These are phyloP conservation scores for Scopulariopsis brevicaulis DNA, from an alignment of 2,329 filamentous ascomycete genomes.

Conservation along the genomic window DNA sequence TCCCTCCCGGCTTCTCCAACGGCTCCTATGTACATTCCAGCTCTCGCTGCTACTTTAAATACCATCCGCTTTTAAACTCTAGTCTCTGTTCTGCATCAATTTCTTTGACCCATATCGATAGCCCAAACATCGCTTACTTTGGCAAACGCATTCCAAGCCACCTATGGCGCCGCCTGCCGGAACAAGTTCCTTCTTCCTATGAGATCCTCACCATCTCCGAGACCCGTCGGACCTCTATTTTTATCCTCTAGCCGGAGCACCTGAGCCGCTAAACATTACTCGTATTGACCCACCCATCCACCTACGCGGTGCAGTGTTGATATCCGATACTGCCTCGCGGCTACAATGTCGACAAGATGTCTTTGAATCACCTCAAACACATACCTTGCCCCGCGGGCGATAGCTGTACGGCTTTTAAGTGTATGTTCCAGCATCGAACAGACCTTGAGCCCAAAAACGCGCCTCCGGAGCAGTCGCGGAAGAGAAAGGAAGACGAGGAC, in stretches of 20 bases:
- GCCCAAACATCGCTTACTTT: not conserved
- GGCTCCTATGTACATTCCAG: not conserved
- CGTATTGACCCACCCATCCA: not conserved
- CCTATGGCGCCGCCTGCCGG: not conserved
- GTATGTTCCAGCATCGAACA: conserved; percentile 33
- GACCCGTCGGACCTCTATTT: not conserved
- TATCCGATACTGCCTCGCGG: conserved; percentile 4
- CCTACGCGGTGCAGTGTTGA: not conserved
- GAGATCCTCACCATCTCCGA: not conserved
- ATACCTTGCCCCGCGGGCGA: conserved; percentile 38
- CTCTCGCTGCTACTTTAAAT: not conserved
- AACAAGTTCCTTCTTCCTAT: not conserved
- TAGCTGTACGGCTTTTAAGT: conserved; percentile 35
- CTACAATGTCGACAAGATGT: conserved; percentile 13
- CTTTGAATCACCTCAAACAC: conserved; percentile 25
- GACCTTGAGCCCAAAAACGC: conserved; percentile 14
- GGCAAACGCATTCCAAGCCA: not conserved
- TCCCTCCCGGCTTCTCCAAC: not conserved
- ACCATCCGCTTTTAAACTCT: not conserved
- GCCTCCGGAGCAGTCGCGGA: conserved; percentile 6
- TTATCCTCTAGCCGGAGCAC: not conserved
- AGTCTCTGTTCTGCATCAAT: not conserved
- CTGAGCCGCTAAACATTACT: not conserved
- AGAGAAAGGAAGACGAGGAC: not conserved
- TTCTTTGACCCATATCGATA: not conserved